phyloP scores from a whole-genome alignment of 371 early-diverging fungal genomes.

The Mortierella sp. region DNA sequence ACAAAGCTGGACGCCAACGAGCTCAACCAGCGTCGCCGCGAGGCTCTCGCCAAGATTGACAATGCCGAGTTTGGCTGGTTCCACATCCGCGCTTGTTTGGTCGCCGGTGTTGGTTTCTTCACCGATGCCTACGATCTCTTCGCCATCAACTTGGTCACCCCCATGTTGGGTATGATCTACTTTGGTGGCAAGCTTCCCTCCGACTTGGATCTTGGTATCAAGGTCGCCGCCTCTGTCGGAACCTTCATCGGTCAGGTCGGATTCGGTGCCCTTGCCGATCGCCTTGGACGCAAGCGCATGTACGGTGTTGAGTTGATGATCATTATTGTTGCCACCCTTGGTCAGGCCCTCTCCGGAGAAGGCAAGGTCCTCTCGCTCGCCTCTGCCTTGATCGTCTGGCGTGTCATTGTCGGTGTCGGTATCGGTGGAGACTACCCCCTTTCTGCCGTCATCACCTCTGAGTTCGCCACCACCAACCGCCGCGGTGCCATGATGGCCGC shows the following conservation, averaged over 20 bases:
- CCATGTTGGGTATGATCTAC: constrained; percentile 85
- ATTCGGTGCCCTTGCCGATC: constrained; percentile 90
- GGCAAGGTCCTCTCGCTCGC: constrained; percentile 73
- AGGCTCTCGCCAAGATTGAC: constrained; percentile 61
- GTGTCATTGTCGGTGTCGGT: constrained; percentile 87
- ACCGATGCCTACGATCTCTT: constrained; percentile 93
- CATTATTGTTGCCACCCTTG: constrained; percentile 82
- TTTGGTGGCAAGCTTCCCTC: constrained; percentile 67
- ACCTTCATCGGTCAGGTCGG: constrained; percentile 87
- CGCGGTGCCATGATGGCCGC: constrained; percentile 82
- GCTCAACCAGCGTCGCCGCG: constrained; percentile 52
- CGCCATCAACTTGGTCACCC: constrained; percentile 82
- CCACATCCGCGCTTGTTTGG: constrained; percentile 84
- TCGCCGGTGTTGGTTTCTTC: constrained; percentile 89
- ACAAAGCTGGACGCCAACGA: constrained; percentile 36
- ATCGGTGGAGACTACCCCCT: constrained; percentile 91
- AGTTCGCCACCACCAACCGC: constrained; percentile 82
- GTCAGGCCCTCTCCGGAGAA: constrained; percentile 82
- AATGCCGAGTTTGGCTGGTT: constrained; percentile 77
- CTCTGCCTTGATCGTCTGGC: constrained; percentile 84
- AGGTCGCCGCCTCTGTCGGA: constrained; percentile 88
- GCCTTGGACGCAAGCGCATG: constrained; percentile 84
- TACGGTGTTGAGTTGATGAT: constrained; percentile 92
- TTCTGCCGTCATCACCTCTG: constrained; percentile 90
- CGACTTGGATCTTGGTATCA: constrained; percentile 78